Evolutionary conservation across 352 stramenopile species (phyloP), one percentile per base, ranked within the genome.

Genomic region (Phytophthora sp.): DNA sequence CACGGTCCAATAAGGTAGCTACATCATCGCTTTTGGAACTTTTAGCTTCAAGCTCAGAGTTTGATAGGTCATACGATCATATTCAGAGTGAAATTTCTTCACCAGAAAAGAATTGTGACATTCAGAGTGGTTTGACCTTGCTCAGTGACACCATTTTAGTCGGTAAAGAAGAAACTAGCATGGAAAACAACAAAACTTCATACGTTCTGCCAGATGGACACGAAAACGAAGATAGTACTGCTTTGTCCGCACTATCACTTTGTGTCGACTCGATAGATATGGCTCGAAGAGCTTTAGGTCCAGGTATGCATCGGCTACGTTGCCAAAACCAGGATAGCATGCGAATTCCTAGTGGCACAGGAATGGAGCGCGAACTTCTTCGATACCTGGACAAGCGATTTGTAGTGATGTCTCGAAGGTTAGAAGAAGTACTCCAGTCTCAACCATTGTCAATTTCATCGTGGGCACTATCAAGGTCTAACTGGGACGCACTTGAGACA

Each of bases 251-350:
- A 13, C 43, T 85, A 28, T 66, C 70, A 11, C 48, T 69, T 8
- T 85, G 76, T 52, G 43, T 83, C 2, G 73, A 81, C 27, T 77
- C 74, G 4, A 75, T 83, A 37, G 76, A 85, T 37, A 76, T 81
- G 38, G 71, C 71, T 2, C 46, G 76, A 41, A 76, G 76, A 57
- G 37, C 54, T 5, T 68, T 85, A 44, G 76, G 76, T 1, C 76
- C 76, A 11, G 65, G 73, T 4, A 43, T 76, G 30, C 59, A 59
- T 32, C 68, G 61, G 13, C 31, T 84, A 35, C 44, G 43, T 12
- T 31, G 50, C n/a, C 24, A 44, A 12, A 32, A 17, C 2, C n/a
- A n/a, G n/a, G 54, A 48, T 15, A n/a, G 38, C 21, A 38, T 3
- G 4, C 30, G 17, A 27, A 21, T 31, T 32, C 27, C 17, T 24